phyloP scores from a whole-genome alignment of 331 rosid species.

The Rhamnella rubrinervis region DNA sequence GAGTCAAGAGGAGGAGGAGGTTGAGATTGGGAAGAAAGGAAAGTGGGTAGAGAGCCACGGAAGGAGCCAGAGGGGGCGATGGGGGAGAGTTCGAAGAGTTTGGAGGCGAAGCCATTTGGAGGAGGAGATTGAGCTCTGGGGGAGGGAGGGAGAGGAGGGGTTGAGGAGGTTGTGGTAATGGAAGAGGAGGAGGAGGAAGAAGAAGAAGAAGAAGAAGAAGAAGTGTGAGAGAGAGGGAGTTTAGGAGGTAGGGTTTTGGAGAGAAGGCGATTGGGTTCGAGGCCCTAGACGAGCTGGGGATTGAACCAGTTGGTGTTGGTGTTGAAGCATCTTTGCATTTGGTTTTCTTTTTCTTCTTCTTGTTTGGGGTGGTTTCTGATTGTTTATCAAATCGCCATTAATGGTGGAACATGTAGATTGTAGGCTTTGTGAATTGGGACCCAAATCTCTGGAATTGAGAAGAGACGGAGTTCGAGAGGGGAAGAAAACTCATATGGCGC shows the following conservation, averaged over 20 bases:
- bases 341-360: no score
- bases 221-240: constrained; percentile 46
- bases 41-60: constrained; percentile 80
- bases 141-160: constrained; percentile 84
- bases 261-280: constrained; percentile 81
- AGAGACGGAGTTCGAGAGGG: no score
- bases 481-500: no score
- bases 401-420: no score
- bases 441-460: no score
- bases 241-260: constrained; percentile 66
- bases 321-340: constrained; percentile 62
- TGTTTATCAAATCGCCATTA: no score
- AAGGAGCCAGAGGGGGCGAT: constrained; percentile 75
- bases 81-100: constrained; percentile 75
- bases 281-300: constrained; percentile 88
- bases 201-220: constrained; percentile 57
- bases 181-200: constrained; percentile 44
- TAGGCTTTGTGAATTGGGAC: no score
- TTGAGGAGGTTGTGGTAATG: constrained; percentile 44
- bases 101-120: constrained; percentile 72
- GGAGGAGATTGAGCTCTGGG: constrained; percentile 83
- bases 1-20: constrained; percentile 42
- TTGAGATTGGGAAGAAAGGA: constrained; percentile 56
- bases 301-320: constrained; percentile 69
- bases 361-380: no score